These are phyloP conservation scores for Helichrysum umbraculigerum DNA, from an alignment of 129 eudicot species.

Conservation along the genomic window DNA sequence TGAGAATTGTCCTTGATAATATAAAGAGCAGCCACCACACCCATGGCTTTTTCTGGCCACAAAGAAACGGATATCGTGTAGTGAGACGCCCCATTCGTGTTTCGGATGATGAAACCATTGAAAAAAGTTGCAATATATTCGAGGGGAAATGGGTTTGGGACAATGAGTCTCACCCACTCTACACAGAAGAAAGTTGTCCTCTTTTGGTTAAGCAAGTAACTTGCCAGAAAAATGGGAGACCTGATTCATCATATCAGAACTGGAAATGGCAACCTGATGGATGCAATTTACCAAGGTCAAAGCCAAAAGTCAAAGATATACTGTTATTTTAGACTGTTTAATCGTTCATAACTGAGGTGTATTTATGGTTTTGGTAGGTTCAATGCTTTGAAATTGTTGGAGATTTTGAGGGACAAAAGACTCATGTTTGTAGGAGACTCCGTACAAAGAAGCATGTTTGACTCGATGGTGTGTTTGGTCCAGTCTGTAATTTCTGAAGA, in stretches of 20 bases:
- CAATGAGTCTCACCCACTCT: slow-evolving; percentile 66
- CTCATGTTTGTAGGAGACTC: slow-evolving; percentile 98
- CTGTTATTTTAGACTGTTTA: neutral
- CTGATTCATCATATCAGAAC: slow-evolving; percentile 81
- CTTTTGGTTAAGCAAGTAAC: slow-evolving; percentile 90
- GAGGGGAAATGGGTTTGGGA: slow-evolving; percentile 87
- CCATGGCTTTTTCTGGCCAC: slow-evolving; percentile 18
- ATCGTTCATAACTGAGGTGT: slow-evolving; percentile 9
- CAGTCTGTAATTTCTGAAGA: slow-evolving; percentile 76
- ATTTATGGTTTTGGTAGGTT: slow-evolving; percentile 49
- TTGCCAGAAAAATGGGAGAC: slow-evolving; percentile 83
- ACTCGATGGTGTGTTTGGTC: slow-evolving; percentile 91
- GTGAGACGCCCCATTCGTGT: slow-evolving; percentile 47
- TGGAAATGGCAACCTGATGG: slow-evolving; percentile 97
- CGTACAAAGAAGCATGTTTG: slow-evolving; percentile 90
- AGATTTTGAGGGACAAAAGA: slow-evolving; percentile 81
- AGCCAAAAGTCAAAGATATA: slow-evolving; percentile 45
- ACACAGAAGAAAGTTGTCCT: slow-evolving; percentile 81
- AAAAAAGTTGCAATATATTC: slow-evolving; percentile 74
- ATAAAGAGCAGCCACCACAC: slow-evolving; percentile 42
- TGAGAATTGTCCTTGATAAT: slow-evolving; percentile 57
- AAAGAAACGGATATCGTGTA: slow-evolving; percentile 15
- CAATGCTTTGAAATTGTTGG: slow-evolving; percentile 75
- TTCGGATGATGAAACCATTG: slow-evolving; percentile 53
- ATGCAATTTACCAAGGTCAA: slow-evolving; percentile 87